A percentile compares a stretch with the other conserved stretches of the same genome.
Evolutionary conservation across 306 rosid genomes (phyloP).

Genomic region (Vigna unguiculata): DNA sequence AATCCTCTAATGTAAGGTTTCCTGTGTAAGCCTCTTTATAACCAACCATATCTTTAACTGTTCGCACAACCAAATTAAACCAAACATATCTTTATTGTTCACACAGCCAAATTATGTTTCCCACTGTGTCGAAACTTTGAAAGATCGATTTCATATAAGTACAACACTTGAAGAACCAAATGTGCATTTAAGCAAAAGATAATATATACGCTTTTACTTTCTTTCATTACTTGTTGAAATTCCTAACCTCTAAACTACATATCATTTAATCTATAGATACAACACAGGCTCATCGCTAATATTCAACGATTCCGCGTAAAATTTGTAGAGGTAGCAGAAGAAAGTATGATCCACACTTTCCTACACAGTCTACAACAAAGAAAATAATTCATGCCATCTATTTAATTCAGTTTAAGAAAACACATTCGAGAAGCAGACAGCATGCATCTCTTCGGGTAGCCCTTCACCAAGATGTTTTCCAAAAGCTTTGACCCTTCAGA

Average conservation of each 20-base stretch:
- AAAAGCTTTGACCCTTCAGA: slow-evolving; percentile 34
- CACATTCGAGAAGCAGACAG: slow-evolving; percentile 28
- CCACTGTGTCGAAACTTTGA: no score
- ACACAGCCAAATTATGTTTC: no score
- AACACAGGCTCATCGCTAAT: slow-evolving; percentile 40
- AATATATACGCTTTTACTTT: neutral
- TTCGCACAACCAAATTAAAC: no score
- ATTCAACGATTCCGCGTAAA: slow-evolving; percentile 42
- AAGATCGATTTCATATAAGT: no score
- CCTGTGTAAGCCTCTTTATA: no score
- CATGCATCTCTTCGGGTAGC: slow-evolving; percentile 40
- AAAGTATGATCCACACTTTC: slow-evolving; percentile 38
- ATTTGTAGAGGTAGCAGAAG: neutral
- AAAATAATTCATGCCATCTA: slow-evolving; percentile 35
- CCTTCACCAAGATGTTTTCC: slow-evolving; percentile 38
- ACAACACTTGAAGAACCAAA: no score
- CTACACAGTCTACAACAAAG: slow-evolving; percentile 47
- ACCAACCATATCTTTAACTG: no score
- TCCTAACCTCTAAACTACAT: slow-evolving; percentile 15
- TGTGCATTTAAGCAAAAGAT: no score
- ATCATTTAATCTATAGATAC: slow-evolving; percentile 52
- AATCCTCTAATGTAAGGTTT: no score
- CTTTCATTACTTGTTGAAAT: neutral
- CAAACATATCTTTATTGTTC: no score
- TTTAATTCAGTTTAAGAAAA: slow-evolving; percentile 20